Percentiles rank a stretch among this genome's conserved stretches.
phyloP scores from a whole-genome alignment of 2,329 filamentous ascomycete genomes.

The Alternaria longipes region DNA sequence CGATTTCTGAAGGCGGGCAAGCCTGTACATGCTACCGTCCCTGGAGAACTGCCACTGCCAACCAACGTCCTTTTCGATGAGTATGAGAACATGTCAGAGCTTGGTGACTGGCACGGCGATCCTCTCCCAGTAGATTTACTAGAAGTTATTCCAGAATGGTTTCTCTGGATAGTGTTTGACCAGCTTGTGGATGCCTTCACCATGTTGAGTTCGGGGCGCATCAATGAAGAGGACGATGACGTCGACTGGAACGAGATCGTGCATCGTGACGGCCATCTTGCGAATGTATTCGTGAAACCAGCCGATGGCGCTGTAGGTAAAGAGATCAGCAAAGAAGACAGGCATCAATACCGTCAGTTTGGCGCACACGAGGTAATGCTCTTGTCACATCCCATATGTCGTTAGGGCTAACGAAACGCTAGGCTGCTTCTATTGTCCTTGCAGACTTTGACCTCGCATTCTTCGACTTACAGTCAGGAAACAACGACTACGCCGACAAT shows the following conservation, averaged over 20 bases:
- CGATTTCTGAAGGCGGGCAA: rapidly evolving
- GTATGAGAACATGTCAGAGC: neutral
- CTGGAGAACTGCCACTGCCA: neutral
- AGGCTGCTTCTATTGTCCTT: constrained; percentile 5
- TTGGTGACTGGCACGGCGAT: neutral
- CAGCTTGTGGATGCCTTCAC: constrained; percentile 3
- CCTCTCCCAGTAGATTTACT: neutral
- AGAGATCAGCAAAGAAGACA: neutral
- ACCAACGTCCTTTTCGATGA: neutral
- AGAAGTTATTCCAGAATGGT: constrained; percentile 5
- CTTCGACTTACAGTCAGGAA: constrained; percentile 11
- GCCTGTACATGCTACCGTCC: neutral
- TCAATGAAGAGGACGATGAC: neutral
- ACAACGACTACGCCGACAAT: constrained; percentile 14
- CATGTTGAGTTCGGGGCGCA: constrained; percentile 3
- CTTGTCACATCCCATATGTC: neutral
- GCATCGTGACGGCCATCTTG: constrained; percentile 6
- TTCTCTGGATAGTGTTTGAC: constrained; percentile 17
- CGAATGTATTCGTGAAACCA: constrained; percentile 15
- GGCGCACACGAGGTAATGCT: neutral
- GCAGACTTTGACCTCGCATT: constrained; percentile 15
- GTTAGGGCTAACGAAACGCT: neutral
- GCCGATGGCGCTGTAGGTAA: neutral
- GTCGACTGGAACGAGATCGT: constrained; percentile 11
- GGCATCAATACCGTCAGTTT: neutral